phyloP scores from a whole-genome alignment of 352 stramenopile genomes.

The Phytophthora vignae region DNA sequence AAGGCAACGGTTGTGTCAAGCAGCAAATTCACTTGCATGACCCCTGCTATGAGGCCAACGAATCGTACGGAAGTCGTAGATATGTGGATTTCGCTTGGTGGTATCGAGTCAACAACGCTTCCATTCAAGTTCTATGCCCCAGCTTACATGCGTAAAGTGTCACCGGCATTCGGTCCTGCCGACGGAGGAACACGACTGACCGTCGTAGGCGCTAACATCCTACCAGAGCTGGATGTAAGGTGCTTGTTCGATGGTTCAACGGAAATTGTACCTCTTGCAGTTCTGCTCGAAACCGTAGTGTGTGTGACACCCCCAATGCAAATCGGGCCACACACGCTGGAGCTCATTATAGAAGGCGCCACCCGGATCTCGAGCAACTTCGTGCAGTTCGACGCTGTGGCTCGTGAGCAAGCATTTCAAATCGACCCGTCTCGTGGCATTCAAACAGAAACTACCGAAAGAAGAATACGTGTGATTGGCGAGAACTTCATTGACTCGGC shows the following conservation, averaged over 20 bases:
- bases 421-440: slow-evolving; percentile 41
- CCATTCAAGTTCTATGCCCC: slow-evolving; percentile 35
- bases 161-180: slow-evolving; percentile 42
- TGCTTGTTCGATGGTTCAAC: slow-evolving; percentile 45
- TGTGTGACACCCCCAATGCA: slow-evolving; percentile 43
- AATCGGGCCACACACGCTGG: slow-evolving; percentile 36
- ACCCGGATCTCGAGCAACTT: slow-evolving; percentile 37
- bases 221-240: slow-evolving; percentile 20
- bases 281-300: slow-evolving; percentile 8
- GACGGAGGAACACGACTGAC: slow-evolving; percentile 40
- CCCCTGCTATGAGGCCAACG: slow-evolving; percentile 19
- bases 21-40: slow-evolving; percentile 31
- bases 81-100: slow-evolving; percentile 49
- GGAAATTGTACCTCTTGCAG: slow-evolving; percentile 11
- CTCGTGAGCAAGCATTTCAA: slow-evolving; percentile 38
- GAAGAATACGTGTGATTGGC: slow-evolving; percentile 45
- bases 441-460: slow-evolving; percentile 21
- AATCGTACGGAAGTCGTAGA: slow-evolving; percentile 21
- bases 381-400: slow-evolving; percentile 42
- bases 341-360: slow-evolving; percentile 36
- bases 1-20: slow-evolving; percentile 31
- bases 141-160: slow-evolving; percentile 17
- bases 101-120: slow-evolving; percentile 26
- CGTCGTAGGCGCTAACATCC: slow-evolving; percentile 36
- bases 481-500: slow-evolving; percentile 61